Conservation (phyloP, 2,329 filamentous ascomycete genomes). For the Aspergillus sp. region DNA sequence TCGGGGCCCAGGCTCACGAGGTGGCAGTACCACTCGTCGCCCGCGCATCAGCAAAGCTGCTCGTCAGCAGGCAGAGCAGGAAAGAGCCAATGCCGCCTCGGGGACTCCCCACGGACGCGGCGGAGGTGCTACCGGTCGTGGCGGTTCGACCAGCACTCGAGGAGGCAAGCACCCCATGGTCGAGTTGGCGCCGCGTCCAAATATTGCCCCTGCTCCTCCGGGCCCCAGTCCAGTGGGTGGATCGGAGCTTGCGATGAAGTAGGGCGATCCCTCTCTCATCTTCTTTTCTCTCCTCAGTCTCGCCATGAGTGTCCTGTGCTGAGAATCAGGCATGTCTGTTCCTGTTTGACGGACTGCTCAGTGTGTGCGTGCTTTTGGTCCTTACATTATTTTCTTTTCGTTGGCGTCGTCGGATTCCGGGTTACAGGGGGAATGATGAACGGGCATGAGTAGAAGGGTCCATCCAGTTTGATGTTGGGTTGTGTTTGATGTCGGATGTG, state of each 20-base stretch:
- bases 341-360: not conserved
- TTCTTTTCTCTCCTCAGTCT: slow-evolving; percentile 9
- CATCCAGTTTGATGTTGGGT: not conserved
- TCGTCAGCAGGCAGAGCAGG: slow-evolving; percentile 75
- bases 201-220: slow-evolving; percentile 24
- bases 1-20: slow-evolving; percentile 69
- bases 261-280: slow-evolving; percentile 6
- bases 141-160: slow-evolving; percentile 29
- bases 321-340: not conserved
- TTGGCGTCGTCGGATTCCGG: slow-evolving; percentile 6
- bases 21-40: slow-evolving; percentile 74
- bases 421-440: slow-evolving; percentile 6
- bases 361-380: not conserved
- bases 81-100: slow-evolving; percentile 67
- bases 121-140: slow-evolving; percentile 30
- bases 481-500: not conserved
- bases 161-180: slow-evolving; percentile 34
- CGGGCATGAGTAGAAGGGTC: slow-evolving; percentile 5
- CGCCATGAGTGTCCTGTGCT: not conserved
- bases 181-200: slow-evolving; percentile 33
- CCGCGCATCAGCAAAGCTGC: slow-evolving; percentile 85
- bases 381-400: not conserved
- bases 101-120: slow-evolving; percentile 32
- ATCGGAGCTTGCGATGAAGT: slow-evolving; percentile 34
- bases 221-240: slow-evolving; percentile 27